Conservation (phyloP, 805 yeast species). For the Ogataea ganodermae region DNA sequence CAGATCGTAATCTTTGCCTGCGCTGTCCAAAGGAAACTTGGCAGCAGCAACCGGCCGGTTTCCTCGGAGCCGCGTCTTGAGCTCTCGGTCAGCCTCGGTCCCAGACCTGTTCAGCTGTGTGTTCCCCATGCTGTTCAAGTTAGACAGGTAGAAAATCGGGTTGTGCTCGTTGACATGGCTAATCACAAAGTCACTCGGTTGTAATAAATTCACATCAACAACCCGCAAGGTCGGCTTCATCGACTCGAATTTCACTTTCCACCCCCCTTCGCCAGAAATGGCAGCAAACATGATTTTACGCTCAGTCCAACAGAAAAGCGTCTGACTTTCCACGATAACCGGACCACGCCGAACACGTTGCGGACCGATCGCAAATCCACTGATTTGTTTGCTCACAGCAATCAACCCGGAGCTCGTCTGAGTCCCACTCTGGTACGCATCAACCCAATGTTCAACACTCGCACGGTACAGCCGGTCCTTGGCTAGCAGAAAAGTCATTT, state of each 20-base stretch:
- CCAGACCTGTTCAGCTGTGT: slow-evolving; percentile 26
- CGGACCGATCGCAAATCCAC: slow-evolving; percentile 67
- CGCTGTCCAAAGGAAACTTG: slow-evolving; percentile 22
- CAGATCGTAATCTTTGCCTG: slow-evolving; percentile 26
- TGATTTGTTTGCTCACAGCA: slow-evolving; percentile 43
- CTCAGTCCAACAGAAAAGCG: slow-evolving; percentile 56
- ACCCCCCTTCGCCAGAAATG: slow-evolving; percentile 30
- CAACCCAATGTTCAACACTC: slow-evolving; percentile 60
- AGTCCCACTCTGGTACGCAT: slow-evolving; percentile 49
- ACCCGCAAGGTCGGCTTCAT: slow-evolving; percentile 33
- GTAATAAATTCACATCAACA: slow-evolving; percentile 25
- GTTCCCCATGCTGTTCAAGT: slow-evolving; percentile 31
- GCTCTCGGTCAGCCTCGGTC: slow-evolving; percentile 22
- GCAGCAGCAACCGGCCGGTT: slow-evolving; percentile 33
- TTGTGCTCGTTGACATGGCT: slow-evolving; percentile 28
- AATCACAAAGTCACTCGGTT: slow-evolving; percentile 33
- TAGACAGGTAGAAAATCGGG: slow-evolving; percentile 33
- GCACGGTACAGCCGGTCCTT: slow-evolving; percentile 62
- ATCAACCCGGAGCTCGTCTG: slow-evolving; percentile 31
- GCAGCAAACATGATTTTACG: slow-evolving; percentile 39
- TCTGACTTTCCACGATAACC: slow-evolving; percentile 55
- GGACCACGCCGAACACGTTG: slow-evolving; percentile 64
- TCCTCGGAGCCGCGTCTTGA: slow-evolving; percentile 28
- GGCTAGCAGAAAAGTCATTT: slow-evolving; percentile 58
- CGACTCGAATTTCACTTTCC: slow-evolving; percentile 27